A percentile compares a stretch with the other conserved stretches of the same genome.
Conservation (phyloP, 2,329 filamentous ascomycete genomes). For the Blumeriella jaapii region DNA sequence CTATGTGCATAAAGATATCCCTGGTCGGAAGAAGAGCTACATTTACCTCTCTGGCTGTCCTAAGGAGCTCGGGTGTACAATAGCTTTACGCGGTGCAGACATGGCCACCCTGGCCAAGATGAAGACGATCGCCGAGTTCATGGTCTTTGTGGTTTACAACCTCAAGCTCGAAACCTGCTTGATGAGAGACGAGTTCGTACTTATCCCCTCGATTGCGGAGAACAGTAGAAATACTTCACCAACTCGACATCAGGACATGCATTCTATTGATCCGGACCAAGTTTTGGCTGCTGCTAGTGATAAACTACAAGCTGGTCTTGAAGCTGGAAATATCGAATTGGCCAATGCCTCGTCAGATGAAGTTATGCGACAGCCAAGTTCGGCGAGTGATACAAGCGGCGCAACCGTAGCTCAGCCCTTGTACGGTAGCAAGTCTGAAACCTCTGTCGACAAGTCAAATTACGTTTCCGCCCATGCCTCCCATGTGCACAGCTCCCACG, state of each 20-base stretch:
- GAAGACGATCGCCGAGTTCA: conserved; percentile 93
- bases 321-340: conserved; percentile 6
- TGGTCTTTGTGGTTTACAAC: conserved; percentile 98
- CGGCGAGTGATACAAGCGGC: conserved; percentile 1
- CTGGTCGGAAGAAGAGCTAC: conserved; percentile 79
- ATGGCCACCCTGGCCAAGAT: conserved; percentile 61
- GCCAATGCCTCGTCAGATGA: not conserved
- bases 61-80: conserved; percentile 86
- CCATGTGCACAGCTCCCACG: conserved; percentile 30
- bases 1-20: conserved; percentile 67
- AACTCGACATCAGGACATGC: conserved; percentile 20
- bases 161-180: conserved; percentile 90
- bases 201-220: conserved; percentile 57
- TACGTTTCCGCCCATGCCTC: conserved; percentile 28
- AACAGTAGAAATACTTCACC: conserved; percentile 32
- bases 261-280: conserved; percentile 8
- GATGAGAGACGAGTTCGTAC: conserved; percentile 83
- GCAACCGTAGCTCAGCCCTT: conserved; percentile 9
- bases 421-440: conserved; percentile 5
- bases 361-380: not conserved
- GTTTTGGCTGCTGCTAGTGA: conserved; percentile 18
- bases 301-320: conserved; percentile 18
- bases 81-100: conserved; percentile 75
- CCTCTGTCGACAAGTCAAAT: conserved; percentile 13
- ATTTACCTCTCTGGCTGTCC: conserved; percentile 88